Percentiles rank a stretch among this genome's conserved stretches.
phyloP scores from a whole-genome alignment of 2,329 filamentous ascomycete species.

The Aspergillus sergii region DNA sequence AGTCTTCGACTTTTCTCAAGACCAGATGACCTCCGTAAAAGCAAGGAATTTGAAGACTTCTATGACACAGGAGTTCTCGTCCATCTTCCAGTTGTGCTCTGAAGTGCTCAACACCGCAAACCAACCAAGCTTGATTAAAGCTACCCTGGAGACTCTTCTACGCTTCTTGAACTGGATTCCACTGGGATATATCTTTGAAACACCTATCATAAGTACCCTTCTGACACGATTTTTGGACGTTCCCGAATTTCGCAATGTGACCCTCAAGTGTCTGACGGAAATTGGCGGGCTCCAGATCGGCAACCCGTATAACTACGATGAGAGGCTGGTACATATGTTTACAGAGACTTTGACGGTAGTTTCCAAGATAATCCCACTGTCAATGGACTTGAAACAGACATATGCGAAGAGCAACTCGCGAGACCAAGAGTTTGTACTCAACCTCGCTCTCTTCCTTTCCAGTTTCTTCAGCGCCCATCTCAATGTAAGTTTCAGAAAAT shows the following conservation, averaged over 20 bases:
- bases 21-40: constrained; percentile 99
- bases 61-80: constrained; percentile 98
- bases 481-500: constrained; percentile 57
- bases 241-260: constrained; percentile 95
- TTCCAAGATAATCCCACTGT: constrained; percentile 86
- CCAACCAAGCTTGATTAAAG: constrained; percentile 86
- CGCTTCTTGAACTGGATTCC: constrained; percentile 99
- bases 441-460: constrained; percentile 90
- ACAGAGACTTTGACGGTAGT: constrained; percentile 93
- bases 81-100: constrained; percentile 96
- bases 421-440: constrained; percentile 98
- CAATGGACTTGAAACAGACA: constrained; percentile 85
- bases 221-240: constrained; percentile 89
- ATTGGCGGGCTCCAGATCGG: constrained; percentile 91
- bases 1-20: constrained; percentile 97
- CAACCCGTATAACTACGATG: constrained; percentile 77
- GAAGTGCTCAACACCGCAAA: constrained; percentile 91
- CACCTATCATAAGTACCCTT: constrained; percentile 89
- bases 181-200: constrained; percentile 98
- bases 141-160: constrained; percentile 92
- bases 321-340: constrained; percentile 97
- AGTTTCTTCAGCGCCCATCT: constrained; percentile 97
- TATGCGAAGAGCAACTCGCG: constrained; percentile 88
- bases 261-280: constrained; percentile 93
- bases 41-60: constrained; percentile 95